phyloP scores from a whole-genome alignment of 305 asterid species.

The Lippia alba region DNA sequence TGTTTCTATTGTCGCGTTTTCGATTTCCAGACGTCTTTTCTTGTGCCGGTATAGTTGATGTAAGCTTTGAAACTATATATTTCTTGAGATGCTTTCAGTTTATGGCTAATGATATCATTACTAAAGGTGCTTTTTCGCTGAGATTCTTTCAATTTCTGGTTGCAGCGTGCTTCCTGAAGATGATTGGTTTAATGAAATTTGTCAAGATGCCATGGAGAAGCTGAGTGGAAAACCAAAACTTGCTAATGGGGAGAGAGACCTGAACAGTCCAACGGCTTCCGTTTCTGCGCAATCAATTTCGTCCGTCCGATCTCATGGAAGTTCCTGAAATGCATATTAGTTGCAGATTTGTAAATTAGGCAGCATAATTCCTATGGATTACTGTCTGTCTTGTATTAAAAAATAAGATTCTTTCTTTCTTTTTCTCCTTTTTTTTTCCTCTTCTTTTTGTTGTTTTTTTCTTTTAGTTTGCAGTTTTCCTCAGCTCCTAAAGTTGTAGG shows the following conservation, averaged over 20 bases:
- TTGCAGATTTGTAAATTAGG: slow-evolving; percentile 54
- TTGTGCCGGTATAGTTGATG: background rate
- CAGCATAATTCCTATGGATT: slow-evolving; percentile 34
- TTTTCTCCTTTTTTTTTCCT: slow-evolving; percentile 12
- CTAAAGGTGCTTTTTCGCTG: background rate
- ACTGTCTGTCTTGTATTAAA: slow-evolving; percentile 37
- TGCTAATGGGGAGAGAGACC: slow-evolving; percentile 84
- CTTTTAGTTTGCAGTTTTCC: slow-evolving; percentile 9
- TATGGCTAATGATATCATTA: background rate
- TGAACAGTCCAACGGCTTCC: slow-evolving; percentile 95
- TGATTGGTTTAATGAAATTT: slow-evolving; percentile 84
- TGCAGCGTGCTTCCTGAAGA: slow-evolving; percentile 93
- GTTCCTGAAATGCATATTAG: slow-evolving; percentile 54
- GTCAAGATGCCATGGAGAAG: slow-evolving; percentile 90
- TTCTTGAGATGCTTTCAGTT: too few relatives aligned
- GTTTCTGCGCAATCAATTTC: slow-evolving; percentile 96
- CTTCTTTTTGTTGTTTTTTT: background rate
- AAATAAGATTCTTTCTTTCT: slow-evolving; percentile 23
- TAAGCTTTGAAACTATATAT: slow-evolving; percentile 9
- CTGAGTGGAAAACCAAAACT: slow-evolving; percentile 86
- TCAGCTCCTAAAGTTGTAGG: slow-evolving; percentile 30
- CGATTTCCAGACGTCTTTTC: slow-evolving; percentile 8
- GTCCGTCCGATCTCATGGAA: slow-evolving; percentile 90
- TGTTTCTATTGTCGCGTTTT: background rate
- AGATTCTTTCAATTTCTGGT: slow-evolving; percentile 21